phyloP scores from a whole-genome alignment of 2,329 filamentous ascomycete species.

The Colletotrichum noveboracense region DNA sequence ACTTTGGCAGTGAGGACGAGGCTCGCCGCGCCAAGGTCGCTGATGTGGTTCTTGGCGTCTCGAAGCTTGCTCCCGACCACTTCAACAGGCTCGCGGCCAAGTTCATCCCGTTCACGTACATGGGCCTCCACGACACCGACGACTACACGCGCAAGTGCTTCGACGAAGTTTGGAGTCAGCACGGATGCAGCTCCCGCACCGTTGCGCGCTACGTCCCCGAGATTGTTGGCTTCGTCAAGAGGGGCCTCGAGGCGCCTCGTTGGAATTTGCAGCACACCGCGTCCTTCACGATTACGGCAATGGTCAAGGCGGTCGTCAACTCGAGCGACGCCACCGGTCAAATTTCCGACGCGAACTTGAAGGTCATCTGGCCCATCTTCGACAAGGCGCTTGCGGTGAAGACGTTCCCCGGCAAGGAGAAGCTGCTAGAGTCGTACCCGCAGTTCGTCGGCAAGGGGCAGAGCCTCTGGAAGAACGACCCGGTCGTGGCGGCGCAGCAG shows the following conservation, averaged over 20 bases:
- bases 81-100: conserved; percentile 79
- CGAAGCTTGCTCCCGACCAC: conserved; percentile 87
- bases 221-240: conserved; percentile 72
- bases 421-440: conserved; percentile 79
- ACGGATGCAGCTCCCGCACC: conserved; percentile 83
- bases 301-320: conserved; percentile 68
- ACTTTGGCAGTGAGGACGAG: conserved; percentile 83
- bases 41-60: conserved; percentile 82
- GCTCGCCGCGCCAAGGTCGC: conserved; percentile 75
- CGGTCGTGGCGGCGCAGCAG: conserved; percentile 64
- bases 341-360: conserved; percentile 65
- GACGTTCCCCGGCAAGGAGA: conserved; percentile 92
- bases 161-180: conserved; percentile 85
- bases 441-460: conserved; percentile 74
- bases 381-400: conserved; percentile 85
- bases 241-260: conserved; percentile 77
- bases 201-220: conserved; percentile 86
- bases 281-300: conserved; percentile 79
- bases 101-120: conserved; percentile 85
- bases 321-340: conserved; percentile 60
- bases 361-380: conserved; percentile 79
- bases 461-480: conserved; percentile 60
- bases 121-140: conserved; percentile 85
- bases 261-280: conserved; percentile 93
- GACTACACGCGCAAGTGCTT: conserved; percentile 82